Evolutionary conservation across 2,329 filamentous ascomycete genomes (phyloP), one percentile per base, ranked within the genome.

Genomic region (Apiospora phragmitis): DNA sequence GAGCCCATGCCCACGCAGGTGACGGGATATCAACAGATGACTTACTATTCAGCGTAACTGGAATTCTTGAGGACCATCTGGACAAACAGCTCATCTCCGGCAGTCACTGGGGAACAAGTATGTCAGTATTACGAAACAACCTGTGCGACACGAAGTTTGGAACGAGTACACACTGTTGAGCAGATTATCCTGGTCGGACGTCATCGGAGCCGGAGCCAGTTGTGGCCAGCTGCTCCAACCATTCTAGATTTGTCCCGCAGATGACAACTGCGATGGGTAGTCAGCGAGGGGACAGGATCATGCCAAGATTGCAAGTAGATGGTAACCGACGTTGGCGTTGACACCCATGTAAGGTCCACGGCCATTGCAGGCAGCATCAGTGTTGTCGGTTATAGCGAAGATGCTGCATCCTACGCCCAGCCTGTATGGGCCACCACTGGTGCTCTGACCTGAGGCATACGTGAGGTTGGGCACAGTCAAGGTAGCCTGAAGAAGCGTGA

Each of bases 401-500:
- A 62, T 38, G 9, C 55, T 11, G 32, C 55, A 62, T 9, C 3
- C 32, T n/a, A 38, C 9, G 18, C 32, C 21, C 55, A 62, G 11
- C 6, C 9, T 8, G 32, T 38, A 62, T 6, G 55, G 32, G 55
- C 6, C 55, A 14, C 32, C 55, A 12, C 7, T n/a, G 9, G 16
- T 9, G 32, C 21, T 16, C 55, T 62, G 55, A n/a, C 55, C 32
- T 1, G 55, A 62, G 38, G 55, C 55, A 7, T 11, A 62, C 8
- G 55, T 62, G 55, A 62, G 55, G 55, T 62, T 62, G 55, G 55
- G 55, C 32, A 62, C 55, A 62, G 55, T 62, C 18, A 62, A n/a
- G 32, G 55, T 38, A 38, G 55, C 55, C 55, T 62, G 18, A 3
- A 62, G 29, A 4, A 14, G 11, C 3, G 9, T n/a, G 55, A 62